Conservation (phyloP, 164 flowering plant species). For the Chimonanthus praecox region DNA sequence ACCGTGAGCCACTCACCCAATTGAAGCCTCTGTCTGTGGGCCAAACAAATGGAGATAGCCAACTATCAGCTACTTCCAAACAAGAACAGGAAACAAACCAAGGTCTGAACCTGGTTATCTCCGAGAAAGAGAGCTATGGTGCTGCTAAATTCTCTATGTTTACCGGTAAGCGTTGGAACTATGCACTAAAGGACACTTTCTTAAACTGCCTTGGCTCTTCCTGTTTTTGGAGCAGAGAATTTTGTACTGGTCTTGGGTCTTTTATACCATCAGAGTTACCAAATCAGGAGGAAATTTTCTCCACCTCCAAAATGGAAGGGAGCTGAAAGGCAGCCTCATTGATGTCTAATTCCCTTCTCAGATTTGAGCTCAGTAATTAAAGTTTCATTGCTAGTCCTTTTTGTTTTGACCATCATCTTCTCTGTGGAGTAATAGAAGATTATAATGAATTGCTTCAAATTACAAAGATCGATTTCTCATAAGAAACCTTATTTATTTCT, state of each 20-base stretch:
- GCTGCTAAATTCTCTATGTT: conserved; percentile 37
- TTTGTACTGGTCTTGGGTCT: not conserved
- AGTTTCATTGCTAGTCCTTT: too few relatives aligned
- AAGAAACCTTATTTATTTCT: too few relatives aligned
- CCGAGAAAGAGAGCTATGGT: conserved; percentile 18
- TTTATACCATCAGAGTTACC: not conserved
- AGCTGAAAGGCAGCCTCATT: too few relatives aligned
- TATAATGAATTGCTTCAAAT: not conserved
- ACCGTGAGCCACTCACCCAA: conserved; percentile 32
- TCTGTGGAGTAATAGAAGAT: not conserved
- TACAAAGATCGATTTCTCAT: too few relatives aligned
- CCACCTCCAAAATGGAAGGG: not conserved
- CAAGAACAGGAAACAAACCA: conserved; percentile 8
- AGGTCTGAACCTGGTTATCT: conserved; percentile 14
- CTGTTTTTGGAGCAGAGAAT: not conserved
- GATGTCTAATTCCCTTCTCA: too few relatives aligned
- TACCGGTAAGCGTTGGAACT: conserved; percentile 33
- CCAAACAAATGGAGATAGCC: conserved; percentile 21
- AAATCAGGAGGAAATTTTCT: not conserved
- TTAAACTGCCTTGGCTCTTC: not conserved
- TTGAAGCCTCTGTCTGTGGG: conserved; percentile 26
- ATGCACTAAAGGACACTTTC: not conserved
- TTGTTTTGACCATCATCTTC: not conserved
- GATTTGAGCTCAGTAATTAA: too few relatives aligned
- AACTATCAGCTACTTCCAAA: conserved; percentile 13